Base-by-base conservation (phyloP, 352 stramenopile species). In the Aphanomyces invadans region DNA sequence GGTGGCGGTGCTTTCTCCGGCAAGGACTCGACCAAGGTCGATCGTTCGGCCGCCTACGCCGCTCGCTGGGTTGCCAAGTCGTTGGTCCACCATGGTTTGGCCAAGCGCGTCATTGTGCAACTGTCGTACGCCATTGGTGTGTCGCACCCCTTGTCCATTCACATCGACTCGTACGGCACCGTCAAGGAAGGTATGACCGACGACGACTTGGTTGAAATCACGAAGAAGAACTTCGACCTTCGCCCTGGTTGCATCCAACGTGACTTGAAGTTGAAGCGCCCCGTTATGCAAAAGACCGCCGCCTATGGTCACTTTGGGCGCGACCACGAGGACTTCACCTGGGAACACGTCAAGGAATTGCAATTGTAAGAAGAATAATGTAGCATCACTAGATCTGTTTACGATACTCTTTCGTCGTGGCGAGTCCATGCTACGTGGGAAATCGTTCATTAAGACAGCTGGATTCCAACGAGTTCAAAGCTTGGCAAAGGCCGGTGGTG, bases 211-310 rank as follows among this genome's bases (percentile, higher is more conserved):
- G 90, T 97, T 15, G 89, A 98, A 70, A 93, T 99, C 70, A 89
- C 99, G 65, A 97, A 99, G 70, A 98, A 98, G 78, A 99, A 99
- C 80, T 99, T 99, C 74, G 97, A 99, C 81, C 77, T 99, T 59
- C 88, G 92, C 68, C 96, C 96, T 31, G 97, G 97, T 75, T 97
- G 96, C 77, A 98, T 99, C 76, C 94, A 99, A 73, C 96, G 95
- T 68, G 96, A 99, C 77, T 83, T 99, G 33, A 89, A 98, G 74
- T 83, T 99, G 62, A 97, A 97, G 74, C 87, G 92, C 48, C 96
- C 97, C 53, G 83, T 99, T 53, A 98, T 99, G 89, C 90, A 97
- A 75, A 99, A 99, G 84, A 99, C 97, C 38, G 95, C 97, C 44
- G 94, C 96, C 2, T 99, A 99, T 82, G 96, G 97, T 74, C 97